phyloP scores from a whole-genome alignment of 2,329 filamentous ascomycete species.

The Clarireedia sp. region DNA sequence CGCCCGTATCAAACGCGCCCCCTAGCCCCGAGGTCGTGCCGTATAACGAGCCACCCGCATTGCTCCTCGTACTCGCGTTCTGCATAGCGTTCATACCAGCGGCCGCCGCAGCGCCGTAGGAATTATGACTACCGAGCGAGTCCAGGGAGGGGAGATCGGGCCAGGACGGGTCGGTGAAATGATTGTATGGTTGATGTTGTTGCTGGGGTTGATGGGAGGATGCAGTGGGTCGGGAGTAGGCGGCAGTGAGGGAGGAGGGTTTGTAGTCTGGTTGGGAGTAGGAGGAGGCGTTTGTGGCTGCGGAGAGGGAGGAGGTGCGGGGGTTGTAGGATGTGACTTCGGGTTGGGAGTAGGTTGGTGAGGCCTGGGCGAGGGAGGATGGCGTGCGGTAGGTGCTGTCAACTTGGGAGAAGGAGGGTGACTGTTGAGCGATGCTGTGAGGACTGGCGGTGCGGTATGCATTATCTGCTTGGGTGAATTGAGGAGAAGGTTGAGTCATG shows the following conservation, averaged over 20 bases:
- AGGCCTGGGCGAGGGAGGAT: conserved; percentile 22
- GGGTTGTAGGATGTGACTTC: conserved; percentile 19
- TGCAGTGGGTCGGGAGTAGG: conserved; percentile 21
- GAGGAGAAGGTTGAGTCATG: conserved; percentile 24
- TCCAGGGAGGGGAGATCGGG: conserved; percentile 28
- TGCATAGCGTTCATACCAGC: background rate
- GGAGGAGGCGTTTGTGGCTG: conserved; percentile 21
- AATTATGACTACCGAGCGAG: background rate
- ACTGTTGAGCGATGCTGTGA: conserved; percentile 24
- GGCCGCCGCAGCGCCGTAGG: conserved; percentile 6
- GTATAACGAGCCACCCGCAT: conserved; percentile 9
- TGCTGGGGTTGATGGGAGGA: conserved; percentile 14
- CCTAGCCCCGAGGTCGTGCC: conserved; percentile 16
- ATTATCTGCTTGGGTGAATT: conserved; percentile 26
- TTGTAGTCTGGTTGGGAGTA: conserved; percentile 20
- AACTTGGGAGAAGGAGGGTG: conserved; percentile 24
- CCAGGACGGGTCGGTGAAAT: conserved; percentile 25
- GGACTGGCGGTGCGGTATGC: conserved; percentile 27
- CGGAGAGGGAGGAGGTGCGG: conserved; percentile 21
- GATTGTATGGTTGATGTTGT: conserved; percentile 22
- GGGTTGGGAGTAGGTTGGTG: conserved; percentile 25
- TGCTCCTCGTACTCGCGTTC: conserved; percentile 1
- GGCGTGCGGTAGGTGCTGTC: conserved; percentile 20
- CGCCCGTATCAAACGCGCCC: conserved; percentile 11
- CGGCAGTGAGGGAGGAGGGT: conserved; percentile 15